phyloP scores from a whole-genome alignment of 108 stramenopile species.

The Cyclostephanos tholiformis region DNA sequence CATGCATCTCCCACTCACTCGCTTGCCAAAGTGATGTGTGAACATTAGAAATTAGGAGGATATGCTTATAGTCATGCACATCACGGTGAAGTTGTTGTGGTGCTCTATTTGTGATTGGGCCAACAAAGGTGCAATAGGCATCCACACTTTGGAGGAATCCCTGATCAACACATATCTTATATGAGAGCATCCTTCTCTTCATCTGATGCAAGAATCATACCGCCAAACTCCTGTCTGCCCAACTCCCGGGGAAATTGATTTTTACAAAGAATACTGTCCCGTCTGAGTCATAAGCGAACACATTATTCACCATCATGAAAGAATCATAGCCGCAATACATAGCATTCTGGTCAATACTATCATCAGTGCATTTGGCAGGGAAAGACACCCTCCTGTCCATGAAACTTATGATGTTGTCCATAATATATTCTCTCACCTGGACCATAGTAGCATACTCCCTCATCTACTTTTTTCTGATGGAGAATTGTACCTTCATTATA shows the following conservation, averaged over 20 bases:
- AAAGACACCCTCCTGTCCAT: constrained; percentile 6
- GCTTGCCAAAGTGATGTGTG: constrained; percentile 10
- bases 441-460: background rate
- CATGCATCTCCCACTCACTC: no score
- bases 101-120: background rate
- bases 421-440: background rate
- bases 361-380: background rate
- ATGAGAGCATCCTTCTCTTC: background rate
- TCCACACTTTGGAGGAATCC: background rate
- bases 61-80: constrained; percentile 10
- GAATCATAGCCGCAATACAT: background rate
- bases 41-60: background rate
- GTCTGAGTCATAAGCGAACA: constrained; percentile 9
- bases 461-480: background rate
- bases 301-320: constrained; percentile 4
- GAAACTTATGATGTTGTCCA: constrained; percentile 1
- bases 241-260: constrained; percentile 19
- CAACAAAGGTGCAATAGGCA: background rate
- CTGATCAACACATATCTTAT: background rate
- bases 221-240: background rate
- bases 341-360: constrained; percentile 1
- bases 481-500: background rate
- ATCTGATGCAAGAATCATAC: no score
- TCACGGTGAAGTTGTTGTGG: background rate
- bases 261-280: no score